A percentile compares a stretch with the other conserved stretches of the same genome.
phyloP scores from a whole-genome alignment of 805 yeast genomes.

The Clavispora santaluciae region DNA sequence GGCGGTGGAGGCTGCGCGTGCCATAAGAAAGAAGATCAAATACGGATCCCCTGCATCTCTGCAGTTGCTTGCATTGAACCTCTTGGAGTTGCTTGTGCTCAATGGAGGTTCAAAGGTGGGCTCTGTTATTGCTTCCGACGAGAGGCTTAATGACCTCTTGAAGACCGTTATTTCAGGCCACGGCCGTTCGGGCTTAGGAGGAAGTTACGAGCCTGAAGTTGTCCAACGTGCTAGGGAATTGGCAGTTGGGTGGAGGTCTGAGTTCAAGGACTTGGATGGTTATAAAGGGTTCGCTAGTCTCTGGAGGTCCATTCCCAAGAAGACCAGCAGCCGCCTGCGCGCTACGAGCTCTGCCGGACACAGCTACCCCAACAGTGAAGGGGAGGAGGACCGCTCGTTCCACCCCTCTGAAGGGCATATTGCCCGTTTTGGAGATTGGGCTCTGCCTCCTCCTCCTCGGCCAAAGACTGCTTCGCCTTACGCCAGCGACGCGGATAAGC shows the following conservation, averaged over 20 bases:
- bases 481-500: slow-evolving; percentile 12
- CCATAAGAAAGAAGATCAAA: slow-evolving; percentile 81
- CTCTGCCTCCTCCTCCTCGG: slow-evolving; percentile 19
- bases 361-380: not conserved
- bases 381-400: not conserved
- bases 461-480: slow-evolving; percentile 23
- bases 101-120: slow-evolving; percentile 42
- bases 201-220: slow-evolving; percentile 38
- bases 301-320: slow-evolving; percentile 40
- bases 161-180: slow-evolving; percentile 41
- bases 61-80: slow-evolving; percentile 58
- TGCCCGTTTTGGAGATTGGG: not conserved
- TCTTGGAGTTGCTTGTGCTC: slow-evolving; percentile 35
- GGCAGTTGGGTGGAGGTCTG: slow-evolving; percentile 64
- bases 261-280: slow-evolving; percentile 45
- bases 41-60: slow-evolving; percentile 61
- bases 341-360: not conserved
- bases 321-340: slow-evolving; percentile 3
- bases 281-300: slow-evolving; percentile 46
- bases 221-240: slow-evolving; percentile 45
- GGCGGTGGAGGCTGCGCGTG: slow-evolving; percentile 79
- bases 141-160: slow-evolving; percentile 60
- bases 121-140: slow-evolving; percentile 56
- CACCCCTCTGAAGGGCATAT: not conserved
- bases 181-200: slow-evolving; percentile 30